Conservation (phyloP, 1,284 basidiomycete genomes). For the Bjerkandera adusta region DNA sequence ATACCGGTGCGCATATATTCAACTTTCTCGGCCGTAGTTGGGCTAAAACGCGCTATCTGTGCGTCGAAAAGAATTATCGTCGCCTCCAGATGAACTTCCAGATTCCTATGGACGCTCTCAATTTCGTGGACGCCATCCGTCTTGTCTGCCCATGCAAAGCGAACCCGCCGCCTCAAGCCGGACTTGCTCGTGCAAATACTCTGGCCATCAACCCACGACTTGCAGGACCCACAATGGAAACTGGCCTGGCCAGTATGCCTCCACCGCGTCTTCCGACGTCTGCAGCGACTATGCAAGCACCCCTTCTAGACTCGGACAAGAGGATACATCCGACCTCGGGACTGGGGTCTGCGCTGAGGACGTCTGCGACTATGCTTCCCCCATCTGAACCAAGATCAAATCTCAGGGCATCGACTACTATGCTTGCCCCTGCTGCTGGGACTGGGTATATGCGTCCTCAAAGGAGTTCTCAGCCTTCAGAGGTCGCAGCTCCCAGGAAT, state of each 20-base stretch:
- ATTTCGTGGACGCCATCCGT: slow-evolving; percentile 61
- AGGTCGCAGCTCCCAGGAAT: too few relatives aligned
- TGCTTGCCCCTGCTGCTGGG: too few relatives aligned
- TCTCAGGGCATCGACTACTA: too few relatives aligned
- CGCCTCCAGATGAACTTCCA: slow-evolving; percentile 73
- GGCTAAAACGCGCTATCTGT: slow-evolving; percentile 6
- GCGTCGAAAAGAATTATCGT: slow-evolving; percentile 49
- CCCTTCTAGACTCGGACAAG: not conserved
- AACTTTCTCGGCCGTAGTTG: slow-evolving; percentile 9
- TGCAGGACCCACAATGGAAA: not conserved
- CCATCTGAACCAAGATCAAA: too few relatives aligned
- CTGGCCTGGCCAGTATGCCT: slow-evolving; percentile 17
- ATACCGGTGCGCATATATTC: slow-evolving; percentile 40
- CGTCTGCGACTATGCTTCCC: not conserved
- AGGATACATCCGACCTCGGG: not conserved
- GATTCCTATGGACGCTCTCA: slow-evolving; percentile 41
- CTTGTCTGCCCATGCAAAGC: slow-evolving; percentile 67
- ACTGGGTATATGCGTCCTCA: too few relatives aligned
- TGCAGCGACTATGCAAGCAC: not conserved
- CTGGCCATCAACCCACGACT: slow-evolving; percentile 7
- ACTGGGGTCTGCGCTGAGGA: not conserved
- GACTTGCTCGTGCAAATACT: slow-evolving; percentile 14
- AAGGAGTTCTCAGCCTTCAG: too few relatives aligned
- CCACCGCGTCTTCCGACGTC: slow-evolving; percentile 18
- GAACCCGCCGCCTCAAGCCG: slow-evolving; percentile 19